phyloP scores from a whole-genome alignment of 2,329 filamentous ascomycete species.

The Pseudopithomyces chartarum region DNA sequence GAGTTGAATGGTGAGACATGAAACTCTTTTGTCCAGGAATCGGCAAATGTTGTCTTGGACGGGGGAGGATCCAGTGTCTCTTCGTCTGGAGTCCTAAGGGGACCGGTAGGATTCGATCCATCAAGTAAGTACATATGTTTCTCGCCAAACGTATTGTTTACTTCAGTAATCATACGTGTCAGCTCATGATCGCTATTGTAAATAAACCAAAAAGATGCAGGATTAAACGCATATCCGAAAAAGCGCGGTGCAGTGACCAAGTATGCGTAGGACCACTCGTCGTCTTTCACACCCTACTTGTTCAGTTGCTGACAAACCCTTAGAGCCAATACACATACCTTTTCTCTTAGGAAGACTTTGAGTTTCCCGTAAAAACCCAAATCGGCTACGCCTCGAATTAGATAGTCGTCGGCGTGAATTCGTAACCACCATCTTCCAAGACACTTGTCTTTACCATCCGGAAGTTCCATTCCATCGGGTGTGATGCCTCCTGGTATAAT shows the following conservation, averaged over 20 bases:
- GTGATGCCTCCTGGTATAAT: slow-evolving; percentile 62
- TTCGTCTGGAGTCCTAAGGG: slow-evolving; percentile 21
- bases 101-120: slow-evolving; percentile 36
- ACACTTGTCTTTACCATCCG: slow-evolving; percentile 27
- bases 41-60: slow-evolving; percentile 49
- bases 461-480: slow-evolving; percentile 17
- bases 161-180: slow-evolving; percentile 70
- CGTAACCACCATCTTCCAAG: slow-evolving; percentile 60
- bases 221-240: slow-evolving; percentile 74
- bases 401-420: slow-evolving; percentile 64
- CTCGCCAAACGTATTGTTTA: slow-evolving; percentile 79
- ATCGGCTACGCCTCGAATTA: slow-evolving; percentile 59
- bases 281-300: slow-evolving; percentile 61
- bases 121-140: slow-evolving; percentile 68
- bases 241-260: slow-evolving; percentile 73
- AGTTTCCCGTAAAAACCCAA: slow-evolving; percentile 68
- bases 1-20: slow-evolving; percentile 78
- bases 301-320: slow-evolving; percentile 3
- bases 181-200: slow-evolving; percentile 65
- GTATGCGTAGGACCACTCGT: slow-evolving; percentile 69
- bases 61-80: slow-evolving; percentile 1
- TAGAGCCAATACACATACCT: slow-evolving; percentile 49
- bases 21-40: slow-evolving; percentile 71
- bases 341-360: slow-evolving; percentile 59
- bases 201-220: slow-evolving; percentile 79